phyloP scores from a whole-genome alignment of 2,329 filamentous ascomycete genomes.

The Fusarium verticillioides region DNA sequence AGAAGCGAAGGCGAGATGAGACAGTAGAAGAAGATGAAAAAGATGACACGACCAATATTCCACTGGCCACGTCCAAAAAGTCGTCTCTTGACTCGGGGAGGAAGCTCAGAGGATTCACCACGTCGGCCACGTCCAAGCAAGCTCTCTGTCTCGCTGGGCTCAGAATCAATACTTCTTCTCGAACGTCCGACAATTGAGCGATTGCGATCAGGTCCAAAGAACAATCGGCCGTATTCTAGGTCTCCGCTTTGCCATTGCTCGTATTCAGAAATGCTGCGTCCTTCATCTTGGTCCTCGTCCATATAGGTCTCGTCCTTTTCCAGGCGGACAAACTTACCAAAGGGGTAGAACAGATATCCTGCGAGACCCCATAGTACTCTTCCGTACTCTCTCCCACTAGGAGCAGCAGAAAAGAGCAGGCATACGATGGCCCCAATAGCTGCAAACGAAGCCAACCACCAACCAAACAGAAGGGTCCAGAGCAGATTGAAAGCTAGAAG shows the following conservation, averaged over 20 bases:
- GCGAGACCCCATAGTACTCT: slow-evolving; percentile 85
- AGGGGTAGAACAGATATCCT: slow-evolving; percentile 92
- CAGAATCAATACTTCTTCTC: slow-evolving; percentile 88
- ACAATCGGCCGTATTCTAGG: slow-evolving; percentile 92
- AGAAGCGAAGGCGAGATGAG: slow-evolving; percentile 88
- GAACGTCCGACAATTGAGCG: slow-evolving; percentile 87
- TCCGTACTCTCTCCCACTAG: slow-evolving; percentile 87
- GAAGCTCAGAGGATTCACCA: slow-evolving; percentile 58
- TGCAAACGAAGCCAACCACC: slow-evolving; percentile 89
- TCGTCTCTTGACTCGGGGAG: slow-evolving; percentile 74
- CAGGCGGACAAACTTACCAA: slow-evolving; percentile 94
- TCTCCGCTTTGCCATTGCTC: slow-evolving; percentile 99
- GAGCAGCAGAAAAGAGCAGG: slow-evolving; percentile 80
- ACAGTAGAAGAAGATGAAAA: slow-evolving; percentile 96
- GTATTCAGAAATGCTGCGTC: slow-evolving; percentile 96
- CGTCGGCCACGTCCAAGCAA: slow-evolving; percentile 74
- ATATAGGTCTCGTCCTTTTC: slow-evolving; percentile 94
- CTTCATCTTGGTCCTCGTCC: slow-evolving; percentile 94
- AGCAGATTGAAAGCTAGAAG: slow-evolving; percentile 87
- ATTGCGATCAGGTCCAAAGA: slow-evolving; percentile 86
- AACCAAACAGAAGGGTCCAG: slow-evolving; percentile 93
- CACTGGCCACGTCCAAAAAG: slow-evolving; percentile 96
- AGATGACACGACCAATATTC: slow-evolving; percentile 93
- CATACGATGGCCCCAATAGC: slow-evolving; percentile 80
- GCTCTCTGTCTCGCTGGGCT: slow-evolving; percentile 86